Percentiles rank a stretch among this genome's conserved stretches.
These are phyloP conservation scores for Xylona heveae DNA, from an alignment of 495 filamentous ascomycete species.

Conservation along the genomic window DNA sequence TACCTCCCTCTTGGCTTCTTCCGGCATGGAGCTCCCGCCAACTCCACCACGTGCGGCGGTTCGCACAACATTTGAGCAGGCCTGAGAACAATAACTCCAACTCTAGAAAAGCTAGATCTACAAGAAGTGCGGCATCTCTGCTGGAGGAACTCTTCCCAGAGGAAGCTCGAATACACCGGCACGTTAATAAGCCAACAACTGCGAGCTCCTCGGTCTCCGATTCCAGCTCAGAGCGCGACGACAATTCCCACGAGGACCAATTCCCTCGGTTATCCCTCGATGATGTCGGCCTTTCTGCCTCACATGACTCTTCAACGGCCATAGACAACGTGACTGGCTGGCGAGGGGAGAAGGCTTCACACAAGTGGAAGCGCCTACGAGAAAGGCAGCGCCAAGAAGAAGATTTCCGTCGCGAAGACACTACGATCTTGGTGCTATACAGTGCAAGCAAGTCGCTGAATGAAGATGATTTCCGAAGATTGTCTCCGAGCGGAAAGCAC, in stretches of 20 bases:
- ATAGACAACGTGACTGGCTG: too few relatives aligned
- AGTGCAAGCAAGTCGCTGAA: conserved; percentile 28
- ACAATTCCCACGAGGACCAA: too few relatives aligned
- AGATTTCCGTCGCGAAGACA: not conserved
- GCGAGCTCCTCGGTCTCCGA: too few relatives aligned
- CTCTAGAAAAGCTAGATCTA: not conserved
- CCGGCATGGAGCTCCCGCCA: conserved; percentile 10
- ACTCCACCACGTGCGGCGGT: conserved; percentile 5
- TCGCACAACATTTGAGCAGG: not conserved
- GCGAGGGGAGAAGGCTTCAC: too few relatives aligned
- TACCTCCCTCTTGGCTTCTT: conserved; percentile 17
- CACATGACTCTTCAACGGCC: too few relatives aligned
- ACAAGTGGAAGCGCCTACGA: too few relatives aligned
- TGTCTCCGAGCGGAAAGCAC: conserved; percentile 34
- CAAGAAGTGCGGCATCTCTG: conserved; percentile 20
- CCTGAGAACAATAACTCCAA: not conserved
- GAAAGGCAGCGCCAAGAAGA: not conserved
- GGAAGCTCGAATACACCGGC: conserved; percentile 12
- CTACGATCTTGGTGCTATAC: conserved; percentile 24
- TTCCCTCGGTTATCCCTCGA: too few relatives aligned
- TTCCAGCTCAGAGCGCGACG: too few relatives aligned
- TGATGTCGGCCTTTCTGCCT: too few relatives aligned
- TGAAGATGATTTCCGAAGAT: conserved; percentile 40
- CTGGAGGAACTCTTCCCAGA: conserved; percentile 38
- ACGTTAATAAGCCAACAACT: conserved; percentile 3